Evolutionary conservation across 2,329 filamentous ascomycete genomes (phyloP), one percentile per base, ranked within the genome.

Genomic region (Dothidotthia symphoricarpi): DNA sequence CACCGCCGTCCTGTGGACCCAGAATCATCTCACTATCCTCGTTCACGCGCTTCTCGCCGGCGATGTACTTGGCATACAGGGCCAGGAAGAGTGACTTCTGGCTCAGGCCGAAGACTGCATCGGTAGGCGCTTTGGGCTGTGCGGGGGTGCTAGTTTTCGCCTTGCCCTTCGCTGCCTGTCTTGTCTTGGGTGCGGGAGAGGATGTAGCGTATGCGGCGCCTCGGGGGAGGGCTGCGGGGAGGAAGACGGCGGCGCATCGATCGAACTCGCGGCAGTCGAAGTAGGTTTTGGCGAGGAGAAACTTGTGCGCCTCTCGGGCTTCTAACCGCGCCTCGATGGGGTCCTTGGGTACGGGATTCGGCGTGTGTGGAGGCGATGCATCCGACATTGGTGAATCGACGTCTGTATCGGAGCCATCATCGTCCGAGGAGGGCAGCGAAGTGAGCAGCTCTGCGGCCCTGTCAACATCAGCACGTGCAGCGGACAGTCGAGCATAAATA

Each of bases 21-120:
- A 97, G 81, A 34, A 98, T 87, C 86, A 96, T 96, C 69, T 98
- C 93, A 15, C 87, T 88, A 41, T 97, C 91, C 67, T 98, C 93
- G 56, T 95, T 88, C 67, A 91, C 95, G 49, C 88, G 82, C 74
- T 97, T 96, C 73, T 98, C 93, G 1, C 93, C 93, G 0, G 90
- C 86, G 48, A 97, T 80, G 61, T 90, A 89, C 61, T 91, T 94
- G 29, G 93, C 88, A 59, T 98, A 98, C 3, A 97, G 73, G 0
- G 89, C 86, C 9, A 98, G 75, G 60, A 98, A 98, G 14, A 97
- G 69, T 35, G 91, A 89, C 69, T 91, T 94, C 64, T 96, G 89
- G 62, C 90, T 96, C 34, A 96, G 55, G 6, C 66, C 69, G 9
- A 69, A 72, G 28, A 75, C 69, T 3, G 50, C 68, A 25, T 62